phyloP scores from a whole-genome alignment of 2,329 filamentous ascomycete species.

The Colletotrichum navitas region DNA sequence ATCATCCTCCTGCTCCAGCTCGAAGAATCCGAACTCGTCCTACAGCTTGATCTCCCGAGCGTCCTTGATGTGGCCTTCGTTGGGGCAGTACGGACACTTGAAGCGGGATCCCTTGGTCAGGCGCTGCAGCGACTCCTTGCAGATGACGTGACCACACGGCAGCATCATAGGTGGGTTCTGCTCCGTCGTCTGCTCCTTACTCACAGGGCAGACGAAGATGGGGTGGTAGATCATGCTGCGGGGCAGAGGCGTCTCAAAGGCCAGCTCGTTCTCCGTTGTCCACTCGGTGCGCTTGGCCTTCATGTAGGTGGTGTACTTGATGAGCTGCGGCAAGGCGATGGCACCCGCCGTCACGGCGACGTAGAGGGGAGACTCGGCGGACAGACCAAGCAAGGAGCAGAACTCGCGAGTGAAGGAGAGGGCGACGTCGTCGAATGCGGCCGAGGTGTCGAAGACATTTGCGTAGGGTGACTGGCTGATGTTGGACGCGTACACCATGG shows the following conservation, averaged over 20 bases:
- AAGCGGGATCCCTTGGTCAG: constrained; percentile 84
- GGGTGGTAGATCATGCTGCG: constrained; percentile 83
- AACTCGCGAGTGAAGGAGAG: constrained; percentile 94
- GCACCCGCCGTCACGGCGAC: constrained; percentile 92
- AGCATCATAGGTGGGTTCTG: constrained; percentile 97
- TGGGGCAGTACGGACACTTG: constrained; percentile 97
- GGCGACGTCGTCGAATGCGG: constrained; percentile 85
- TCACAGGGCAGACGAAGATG: constrained; percentile 98
- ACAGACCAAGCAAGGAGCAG: constrained; percentile 89
- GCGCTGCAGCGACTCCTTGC: constrained; percentile 83
- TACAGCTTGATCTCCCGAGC: constrained; percentile 79
- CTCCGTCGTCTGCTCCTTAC: constrained; percentile 95
- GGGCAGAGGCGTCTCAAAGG: constrained; percentile 77
- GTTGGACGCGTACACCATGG: constrained; percentile 84
- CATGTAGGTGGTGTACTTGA: constrained; percentile 91
- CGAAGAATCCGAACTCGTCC: constrained; percentile 22
- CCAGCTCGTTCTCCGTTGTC: constrained; percentile 91
- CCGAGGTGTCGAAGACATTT: constrained; percentile 79
- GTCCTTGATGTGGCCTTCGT: constrained; percentile 82
- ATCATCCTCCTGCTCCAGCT: neutral
- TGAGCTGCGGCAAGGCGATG: constrained; percentile 87
- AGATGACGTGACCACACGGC: constrained; percentile 94
- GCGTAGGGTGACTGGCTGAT: constrained; percentile 82
- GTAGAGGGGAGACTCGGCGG: constrained; percentile 92
- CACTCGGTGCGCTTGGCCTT: constrained; percentile 92